Conservation (phyloP, 2,329 filamentous ascomycete species). For the Hypoxylon rubiginosum region DNA sequence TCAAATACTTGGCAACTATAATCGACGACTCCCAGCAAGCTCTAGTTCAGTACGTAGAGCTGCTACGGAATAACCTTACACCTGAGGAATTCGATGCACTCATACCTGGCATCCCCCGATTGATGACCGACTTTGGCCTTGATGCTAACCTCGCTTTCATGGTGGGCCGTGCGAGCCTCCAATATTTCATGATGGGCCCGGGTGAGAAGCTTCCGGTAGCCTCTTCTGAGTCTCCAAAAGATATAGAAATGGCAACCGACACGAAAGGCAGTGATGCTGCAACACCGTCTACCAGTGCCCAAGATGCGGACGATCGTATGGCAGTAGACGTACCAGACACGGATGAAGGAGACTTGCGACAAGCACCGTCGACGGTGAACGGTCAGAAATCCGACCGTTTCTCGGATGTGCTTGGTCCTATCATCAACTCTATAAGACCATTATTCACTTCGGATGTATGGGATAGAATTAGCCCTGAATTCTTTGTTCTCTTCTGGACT, state of each 20-base stretch:
- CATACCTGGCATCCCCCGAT: constrained; percentile 79
- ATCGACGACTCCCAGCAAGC: constrained; percentile 91
- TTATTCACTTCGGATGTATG: constrained; percentile 74
- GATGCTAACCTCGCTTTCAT: constrained; percentile 87
- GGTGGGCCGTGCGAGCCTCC: constrained; percentile 81
- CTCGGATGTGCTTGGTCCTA: constrained; percentile 78
- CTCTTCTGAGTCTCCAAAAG: constrained; percentile 50
- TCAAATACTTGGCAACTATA: constrained; percentile 90
- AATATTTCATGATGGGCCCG: constrained; percentile 69
- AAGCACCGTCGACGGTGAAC: constrained; percentile 47
- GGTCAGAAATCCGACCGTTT: constrained; percentile 63
- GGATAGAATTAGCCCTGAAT: constrained; percentile 79
- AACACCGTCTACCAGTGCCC: constrained; percentile 28
- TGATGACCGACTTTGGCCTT: constrained; percentile 84
- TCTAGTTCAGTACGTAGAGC: constrained; percentile 88
- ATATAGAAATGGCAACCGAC: constrained; percentile 68
- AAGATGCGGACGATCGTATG: constrained; percentile 51
- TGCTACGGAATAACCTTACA: constrained; percentile 84
- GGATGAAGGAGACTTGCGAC: constrained; percentile 40
- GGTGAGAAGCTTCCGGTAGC: constrained; percentile 51
- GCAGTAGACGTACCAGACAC: constrained; percentile 49
- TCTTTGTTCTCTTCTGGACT: constrained; percentile 94
- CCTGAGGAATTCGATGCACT: constrained; percentile 81
- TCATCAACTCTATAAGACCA: constrained; percentile 77
- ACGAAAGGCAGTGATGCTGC: constrained; percentile 50